A percentile compares a stretch with the other conserved stretches of the same genome.
phyloP scores from a whole-genome alignment of 1,139 yeast genomes.

The Yamadazyma epiphylla region DNA sequence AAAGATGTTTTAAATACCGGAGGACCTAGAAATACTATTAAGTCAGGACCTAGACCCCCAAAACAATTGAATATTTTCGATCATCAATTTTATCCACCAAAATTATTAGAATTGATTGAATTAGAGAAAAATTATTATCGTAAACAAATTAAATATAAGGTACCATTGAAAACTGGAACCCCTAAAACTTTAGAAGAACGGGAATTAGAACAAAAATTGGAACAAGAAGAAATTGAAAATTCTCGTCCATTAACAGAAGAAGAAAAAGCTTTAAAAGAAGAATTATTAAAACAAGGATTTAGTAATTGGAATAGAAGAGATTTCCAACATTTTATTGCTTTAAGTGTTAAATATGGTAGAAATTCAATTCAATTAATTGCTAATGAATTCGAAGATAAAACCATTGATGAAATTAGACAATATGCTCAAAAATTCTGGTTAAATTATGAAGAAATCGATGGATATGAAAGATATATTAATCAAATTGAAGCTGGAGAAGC shows the following conservation, averaged over 20 bases:
- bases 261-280: slow-evolving; percentile 55
- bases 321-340: slow-evolving; percentile 60
- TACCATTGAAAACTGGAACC: slow-evolving; percentile 43
- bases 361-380: slow-evolving; percentile 59
- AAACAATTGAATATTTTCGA: slow-evolving; percentile 66
- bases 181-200: slow-evolving; percentile 41
- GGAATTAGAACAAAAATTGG: slow-evolving; percentile 51
- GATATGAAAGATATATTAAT: slow-evolving; percentile 61
- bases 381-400: slow-evolving; percentile 60
- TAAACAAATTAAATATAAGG: slow-evolving; percentile 48
- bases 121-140: slow-evolving; percentile 60
- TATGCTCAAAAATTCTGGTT: slow-evolving; percentile 70
- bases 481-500: slow-evolving; percentile 80
- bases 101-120: slow-evolving; percentile 59
- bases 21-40: slow-evolving; percentile 28
- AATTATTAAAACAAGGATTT: slow-evolving; percentile 55
- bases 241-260: slow-evolving; percentile 67
- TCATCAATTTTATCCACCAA: slow-evolving; percentile 68
- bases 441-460: slow-evolving; percentile 62
- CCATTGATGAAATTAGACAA: slow-evolving; percentile 62
- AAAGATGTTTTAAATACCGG: slow-evolving; percentile 74
- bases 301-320: slow-evolving; percentile 71
- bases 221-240: slow-evolving; percentile 60
- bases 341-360: slow-evolving; percentile 65
- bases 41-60: slow-evolving; percentile 58